These are phyloP conservation scores for Fraxinus platypoda DNA, from an alignment of 305 asterid genomes.

Conservation along the genomic window DNA sequence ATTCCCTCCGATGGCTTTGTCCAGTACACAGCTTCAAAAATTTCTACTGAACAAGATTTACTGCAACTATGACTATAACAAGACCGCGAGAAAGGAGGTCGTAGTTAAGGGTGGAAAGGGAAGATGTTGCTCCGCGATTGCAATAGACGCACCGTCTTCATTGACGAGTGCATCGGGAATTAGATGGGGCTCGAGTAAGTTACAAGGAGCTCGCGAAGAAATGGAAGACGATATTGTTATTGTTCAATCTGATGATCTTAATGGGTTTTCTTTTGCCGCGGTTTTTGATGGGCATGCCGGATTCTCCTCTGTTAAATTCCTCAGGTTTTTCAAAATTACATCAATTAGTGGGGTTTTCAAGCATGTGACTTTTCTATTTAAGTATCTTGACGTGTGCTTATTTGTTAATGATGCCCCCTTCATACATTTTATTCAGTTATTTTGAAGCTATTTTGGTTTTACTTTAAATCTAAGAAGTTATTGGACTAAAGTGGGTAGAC, in stretches of 20 bases:
- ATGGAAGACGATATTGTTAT: constrained; percentile 90
- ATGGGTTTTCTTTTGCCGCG: constrained; percentile 78
- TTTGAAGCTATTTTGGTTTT: not conserved
- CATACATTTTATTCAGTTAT: not conserved
- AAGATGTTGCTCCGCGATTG: constrained; percentile 63
- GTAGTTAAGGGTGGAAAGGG: constrained; percentile 44
- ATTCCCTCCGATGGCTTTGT: constrained; percentile 53
- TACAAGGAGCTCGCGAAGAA: constrained; percentile 86
- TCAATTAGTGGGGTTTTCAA: not conserved
- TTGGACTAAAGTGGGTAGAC: not conserved
- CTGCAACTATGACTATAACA: constrained; percentile 42
- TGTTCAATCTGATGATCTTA: constrained; percentile 56
- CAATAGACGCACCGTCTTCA: constrained; percentile 68
- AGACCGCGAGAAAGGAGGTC: constrained; percentile 26
- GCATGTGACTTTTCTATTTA: not conserved
- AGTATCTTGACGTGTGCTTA: not conserved
- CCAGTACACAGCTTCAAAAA: constrained; percentile 63
- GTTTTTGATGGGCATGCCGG: constrained; percentile 97
- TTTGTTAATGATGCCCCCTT: not conserved
- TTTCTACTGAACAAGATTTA: constrained; percentile 43
- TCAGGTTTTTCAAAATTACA: constrained; percentile 44
- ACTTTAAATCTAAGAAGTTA: not conserved
- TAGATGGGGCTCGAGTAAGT: constrained; percentile 67
- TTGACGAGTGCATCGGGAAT: constrained; percentile 52
- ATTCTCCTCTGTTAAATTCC: constrained; percentile 75